Evolutionary conservation across 2,329 filamentous ascomycete genomes (phyloP).

Genomic region (Aaosphaeria pasadenensis): DNA sequence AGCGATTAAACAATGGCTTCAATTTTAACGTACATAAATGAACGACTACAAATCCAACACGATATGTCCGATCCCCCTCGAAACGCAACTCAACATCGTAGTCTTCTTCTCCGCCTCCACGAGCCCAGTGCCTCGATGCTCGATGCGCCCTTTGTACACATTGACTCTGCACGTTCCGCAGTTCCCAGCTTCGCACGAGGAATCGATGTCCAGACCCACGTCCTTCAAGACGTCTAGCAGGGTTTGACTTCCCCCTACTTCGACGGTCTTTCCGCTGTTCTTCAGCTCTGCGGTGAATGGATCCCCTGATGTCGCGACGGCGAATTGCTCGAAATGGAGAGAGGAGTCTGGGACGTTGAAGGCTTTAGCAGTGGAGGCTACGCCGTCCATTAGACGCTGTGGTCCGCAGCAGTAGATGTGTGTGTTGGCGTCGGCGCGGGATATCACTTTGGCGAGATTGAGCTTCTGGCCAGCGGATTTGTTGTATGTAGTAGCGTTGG

Average conservation of each 20-base stretch:
- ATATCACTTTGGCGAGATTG: conserved; percentile 49
- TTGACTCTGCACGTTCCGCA: conserved; percentile 44
- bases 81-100: conserved; percentile 39
- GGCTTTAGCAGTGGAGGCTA: conserved; percentile 39
- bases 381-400: conserved; percentile 54
- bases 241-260: conserved; percentile 42
- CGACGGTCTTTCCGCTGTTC: conserved; percentile 43
- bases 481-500: conserved; percentile 53
- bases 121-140: conserved; percentile 40
- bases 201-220: conserved; percentile 44
- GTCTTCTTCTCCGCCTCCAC: conserved; percentile 33
- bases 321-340: conserved; percentile 61
- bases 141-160: conserved; percentile 36
- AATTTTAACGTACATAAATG: background rate
- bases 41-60: conserved; percentile 24
- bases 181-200: conserved; percentile 44
- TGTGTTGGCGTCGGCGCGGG: conserved; percentile 50
- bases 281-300: conserved; percentile 58
- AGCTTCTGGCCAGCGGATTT: conserved; percentile 51
- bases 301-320: conserved; percentile 53
- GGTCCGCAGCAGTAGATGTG: conserved; percentile 64
- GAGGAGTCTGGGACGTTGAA: conserved; percentile 49
- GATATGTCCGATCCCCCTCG: conserved; percentile 31
- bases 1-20: too few relatives aligned
- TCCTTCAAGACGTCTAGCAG: conserved; percentile 42